These are phyloP conservation scores for Achlya hypogyna DNA, from an alignment of 352 stramenopile species.

Conservation along the genomic window DNA sequence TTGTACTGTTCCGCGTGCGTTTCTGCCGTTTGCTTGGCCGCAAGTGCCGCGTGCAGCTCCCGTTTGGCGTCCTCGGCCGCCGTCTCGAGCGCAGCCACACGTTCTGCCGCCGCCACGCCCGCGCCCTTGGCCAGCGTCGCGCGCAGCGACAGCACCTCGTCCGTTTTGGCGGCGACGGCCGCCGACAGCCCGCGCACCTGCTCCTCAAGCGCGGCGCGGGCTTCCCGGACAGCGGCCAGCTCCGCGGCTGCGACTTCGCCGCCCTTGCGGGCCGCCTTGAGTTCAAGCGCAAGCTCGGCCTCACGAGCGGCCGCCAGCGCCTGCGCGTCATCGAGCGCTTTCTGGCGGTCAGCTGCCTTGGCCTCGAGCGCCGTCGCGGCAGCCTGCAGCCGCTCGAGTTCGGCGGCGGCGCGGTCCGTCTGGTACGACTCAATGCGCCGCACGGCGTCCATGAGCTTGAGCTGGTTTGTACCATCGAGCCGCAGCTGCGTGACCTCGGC, in stretches of 20 bases:
- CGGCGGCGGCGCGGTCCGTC: constrained; percentile 45
- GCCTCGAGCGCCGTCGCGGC: constrained; percentile 42
- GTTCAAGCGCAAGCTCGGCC: constrained; percentile 43
- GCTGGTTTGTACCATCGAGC: constrained; percentile 65
- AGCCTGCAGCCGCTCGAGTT: constrained; percentile 36
- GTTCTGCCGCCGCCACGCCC: constrained; percentile 42
- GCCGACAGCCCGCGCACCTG: constrained; percentile 25
- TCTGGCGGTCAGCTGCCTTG: constrained; percentile 47
- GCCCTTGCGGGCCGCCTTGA: constrained; percentile 37
- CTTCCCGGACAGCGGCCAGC: constrained; percentile 1
- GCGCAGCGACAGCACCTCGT: constrained; percentile 42
- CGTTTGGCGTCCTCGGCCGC: constrained; percentile 49
- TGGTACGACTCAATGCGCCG: constrained; percentile 53
- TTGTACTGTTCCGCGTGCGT: constrained; percentile 67
- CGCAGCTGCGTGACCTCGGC: constrained; percentile 47
- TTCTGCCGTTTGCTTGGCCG: constrained; percentile 48
- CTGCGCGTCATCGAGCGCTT: constrained; percentile 58
- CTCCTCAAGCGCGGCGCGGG: constrained; percentile 20
- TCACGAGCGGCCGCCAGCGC: constrained; percentile 34
- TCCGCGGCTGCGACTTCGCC: constrained; percentile 18
- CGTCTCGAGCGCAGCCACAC: constrained; percentile 48
- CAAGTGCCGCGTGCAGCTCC: constrained; percentile 44
- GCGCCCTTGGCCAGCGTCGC: constrained; percentile 63
- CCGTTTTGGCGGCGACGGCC: constrained; percentile 10
- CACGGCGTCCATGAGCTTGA: constrained; percentile 70